Evolutionary conservation across 2,329 filamentous ascomycete genomes (phyloP).

Genomic region (Chaetomium sp.): DNA sequence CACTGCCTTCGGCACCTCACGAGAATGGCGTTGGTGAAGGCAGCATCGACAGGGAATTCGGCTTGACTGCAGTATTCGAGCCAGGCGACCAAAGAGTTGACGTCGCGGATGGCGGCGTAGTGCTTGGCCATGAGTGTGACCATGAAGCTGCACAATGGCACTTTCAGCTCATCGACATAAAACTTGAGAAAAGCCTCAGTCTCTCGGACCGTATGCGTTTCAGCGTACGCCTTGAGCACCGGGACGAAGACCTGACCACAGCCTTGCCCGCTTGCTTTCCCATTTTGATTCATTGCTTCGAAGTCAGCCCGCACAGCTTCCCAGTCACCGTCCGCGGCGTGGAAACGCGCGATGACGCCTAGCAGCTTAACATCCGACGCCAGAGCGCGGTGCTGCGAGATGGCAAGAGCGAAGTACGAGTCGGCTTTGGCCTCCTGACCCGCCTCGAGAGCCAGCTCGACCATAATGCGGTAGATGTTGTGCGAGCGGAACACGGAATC

Average conservation of each 20-base stretch:
- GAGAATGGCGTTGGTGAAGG: slow-evolving; percentile 47
- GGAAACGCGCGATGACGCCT: slow-evolving; percentile 42
- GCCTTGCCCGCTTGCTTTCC: slow-evolving; percentile 19
- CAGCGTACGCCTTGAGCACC: slow-evolving; percentile 45
- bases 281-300: slow-evolving; percentile 35
- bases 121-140: slow-evolving; percentile 49
- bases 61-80: slow-evolving; percentile 43
- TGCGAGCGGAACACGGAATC: slow-evolving; percentile 38
- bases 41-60: slow-evolving; percentile 43
- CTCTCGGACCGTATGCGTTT: slow-evolving; percentile 45
- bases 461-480: slow-evolving; percentile 44
- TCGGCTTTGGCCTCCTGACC: slow-evolving; percentile 39
- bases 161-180: slow-evolving; percentile 42
- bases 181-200: slow-evolving; percentile 45
- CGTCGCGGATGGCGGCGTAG: slow-evolving; percentile 46
- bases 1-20: slow-evolving; percentile 43
- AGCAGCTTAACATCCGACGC: slow-evolving; percentile 41
- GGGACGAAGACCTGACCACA: slow-evolving; percentile 43
- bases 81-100: slow-evolving; percentile 46
- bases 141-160: slow-evolving; percentile 43
- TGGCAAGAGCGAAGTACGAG: slow-evolving; percentile 37
- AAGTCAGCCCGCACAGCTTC: slow-evolving; percentile 43
- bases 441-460: slow-evolving; percentile 46
- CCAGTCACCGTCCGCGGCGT: slow-evolving; percentile 48
- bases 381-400: slow-evolving; percentile 35